Base-by-base conservation (phyloP, 352 stramenopile species). In the Albugo laibachii region DNA sequence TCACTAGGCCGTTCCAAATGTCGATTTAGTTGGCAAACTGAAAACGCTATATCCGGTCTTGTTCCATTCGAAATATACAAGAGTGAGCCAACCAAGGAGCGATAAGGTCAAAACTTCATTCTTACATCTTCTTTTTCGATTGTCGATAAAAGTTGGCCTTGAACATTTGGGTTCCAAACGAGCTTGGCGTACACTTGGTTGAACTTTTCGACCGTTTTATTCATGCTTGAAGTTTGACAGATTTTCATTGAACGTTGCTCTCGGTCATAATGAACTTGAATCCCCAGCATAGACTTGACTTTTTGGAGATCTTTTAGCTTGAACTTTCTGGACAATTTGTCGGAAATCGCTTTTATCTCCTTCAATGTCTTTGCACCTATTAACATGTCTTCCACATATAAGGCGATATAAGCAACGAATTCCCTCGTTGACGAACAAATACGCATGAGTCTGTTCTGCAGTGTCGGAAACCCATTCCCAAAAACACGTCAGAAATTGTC, bases 301-400 rank as follows among this genome's bases (percentile, higher is more conserved):
- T 27, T 47, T 35, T 50, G 47, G 38, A 56, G 50, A 12, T 45
- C 36, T 31, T 52, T 53, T 18, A 53, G 16, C 18, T 47, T 52
- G 45, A 35, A 53, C 37, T 21, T 47, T 31, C 5, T 18, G 11
- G 38, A 34, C 14, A 50, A 2, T 18, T 18, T 15, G 12, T 13
- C 2, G 15, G 27, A 38, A 6, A 49, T 44, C 4, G 38, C 39
- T 27, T 11, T 36, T 24, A 43, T 43, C 3, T 31, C 24, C 24
- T 31, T 15, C 50, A 42, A 0, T 36, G 18, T 20, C 12, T 44
- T 1, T 45, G 49, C 27, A 48, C 46, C 13, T 56, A 54, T 34
- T 8, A 57, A 24, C 11, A 57, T 31, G 27, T 57, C 52, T 15
- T 57, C 52, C 12, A 57, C 53, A 41, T 58, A 55, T 5, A 64